These are phyloP conservation scores for Botryotinia convoluta DNA, from an alignment of 2,329 filamentous ascomycete species.

Conservation along the genomic window DNA sequence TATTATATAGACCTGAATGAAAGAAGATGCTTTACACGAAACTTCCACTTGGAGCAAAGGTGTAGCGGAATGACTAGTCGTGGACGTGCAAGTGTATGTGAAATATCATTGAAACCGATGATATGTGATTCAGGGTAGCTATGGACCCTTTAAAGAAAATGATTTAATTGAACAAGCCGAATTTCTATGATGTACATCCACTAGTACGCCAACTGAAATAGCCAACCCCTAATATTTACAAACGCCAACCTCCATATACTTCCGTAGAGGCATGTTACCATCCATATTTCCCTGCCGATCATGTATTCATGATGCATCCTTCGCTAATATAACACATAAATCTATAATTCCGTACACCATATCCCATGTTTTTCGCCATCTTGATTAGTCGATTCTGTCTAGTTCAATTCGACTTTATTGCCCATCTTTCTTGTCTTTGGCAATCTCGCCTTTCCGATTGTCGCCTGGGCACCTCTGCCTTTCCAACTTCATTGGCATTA, in stretches of 20 bases:
- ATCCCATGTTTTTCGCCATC: not conserved
- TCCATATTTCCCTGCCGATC: not conserved
- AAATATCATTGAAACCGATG: not conserved
- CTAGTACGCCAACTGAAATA: not conserved
- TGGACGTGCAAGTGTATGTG: not conserved
- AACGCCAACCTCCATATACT: conserved; percentile 3
- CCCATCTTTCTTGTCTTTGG: not conserved
- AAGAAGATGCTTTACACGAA: not conserved
- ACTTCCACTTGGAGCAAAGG: not conserved
- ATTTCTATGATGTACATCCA: not conserved
- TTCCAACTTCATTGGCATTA: conserved; percentile 57
- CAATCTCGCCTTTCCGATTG: conserved; percentile 8
- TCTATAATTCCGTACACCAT: not conserved
- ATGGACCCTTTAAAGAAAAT: not conserved
- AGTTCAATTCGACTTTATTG: not conserved
- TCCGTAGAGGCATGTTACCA: not conserved
- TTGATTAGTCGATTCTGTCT: not conserved
- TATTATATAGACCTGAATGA: not conserved
- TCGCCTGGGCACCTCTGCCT: conserved; percentile 20
- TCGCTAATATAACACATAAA: conserved; percentile 1
- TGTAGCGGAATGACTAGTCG: not conserved
- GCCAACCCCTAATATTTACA: not conserved
- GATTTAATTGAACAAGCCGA: not conserved
- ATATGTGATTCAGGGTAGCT: not conserved
- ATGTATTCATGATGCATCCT: not conserved